Evolutionary conservation across 2,329 filamentous ascomycete species (phyloP).

Genomic region (Cladorrhinum sp.): DNA sequence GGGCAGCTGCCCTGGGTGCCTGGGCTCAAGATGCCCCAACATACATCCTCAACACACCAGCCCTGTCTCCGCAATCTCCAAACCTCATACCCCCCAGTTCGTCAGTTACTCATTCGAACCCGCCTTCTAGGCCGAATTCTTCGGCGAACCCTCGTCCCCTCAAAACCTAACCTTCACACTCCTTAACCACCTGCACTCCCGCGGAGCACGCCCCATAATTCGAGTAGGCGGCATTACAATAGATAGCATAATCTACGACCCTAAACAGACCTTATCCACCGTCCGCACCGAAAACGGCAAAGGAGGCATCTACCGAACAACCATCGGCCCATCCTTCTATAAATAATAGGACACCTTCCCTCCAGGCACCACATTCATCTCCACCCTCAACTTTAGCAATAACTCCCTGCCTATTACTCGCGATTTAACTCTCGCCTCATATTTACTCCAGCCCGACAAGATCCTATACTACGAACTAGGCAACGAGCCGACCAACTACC

Average conservation of each 20-base stretch:
- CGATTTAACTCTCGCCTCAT: constrained; percentile 17
- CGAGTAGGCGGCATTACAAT: constrained; percentile 23
- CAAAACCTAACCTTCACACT: constrained; percentile 21
- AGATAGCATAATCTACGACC: constrained; percentile 23
- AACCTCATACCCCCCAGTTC: constrained; percentile 18
- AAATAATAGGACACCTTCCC: constrained; percentile 21
- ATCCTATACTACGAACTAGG: constrained; percentile 24
- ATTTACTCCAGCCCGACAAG: constrained; percentile 18
- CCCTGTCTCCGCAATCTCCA: constrained; percentile 16
- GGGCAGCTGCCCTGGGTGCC: constrained; percentile 29
- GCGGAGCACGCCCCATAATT: constrained; percentile 21
- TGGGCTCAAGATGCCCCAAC: constrained; percentile 33
- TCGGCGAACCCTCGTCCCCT: constrained; percentile 19
- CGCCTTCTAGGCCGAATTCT: constrained; percentile 24
- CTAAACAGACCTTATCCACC: constrained; percentile 11
- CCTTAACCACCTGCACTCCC: constrained; percentile 20
- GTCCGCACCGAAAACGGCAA: constrained; percentile 22
- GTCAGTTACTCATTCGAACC: constrained; percentile 25
- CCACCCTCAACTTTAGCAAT: constrained; percentile 25
- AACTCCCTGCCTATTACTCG: constrained; percentile 17
- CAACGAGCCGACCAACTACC: constrained; percentile 25
- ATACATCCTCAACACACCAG: constrained; percentile 5
- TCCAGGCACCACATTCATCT: constrained; percentile 19
- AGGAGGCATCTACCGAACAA: constrained; percentile 21
- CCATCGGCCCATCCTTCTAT: constrained; percentile 22